Evolutionary conservation across 495 filamentous ascomycete genomes (phyloP), one percentile per base, ranked within the genome.

Genomic region (Penicillium malachiteum): DNA sequence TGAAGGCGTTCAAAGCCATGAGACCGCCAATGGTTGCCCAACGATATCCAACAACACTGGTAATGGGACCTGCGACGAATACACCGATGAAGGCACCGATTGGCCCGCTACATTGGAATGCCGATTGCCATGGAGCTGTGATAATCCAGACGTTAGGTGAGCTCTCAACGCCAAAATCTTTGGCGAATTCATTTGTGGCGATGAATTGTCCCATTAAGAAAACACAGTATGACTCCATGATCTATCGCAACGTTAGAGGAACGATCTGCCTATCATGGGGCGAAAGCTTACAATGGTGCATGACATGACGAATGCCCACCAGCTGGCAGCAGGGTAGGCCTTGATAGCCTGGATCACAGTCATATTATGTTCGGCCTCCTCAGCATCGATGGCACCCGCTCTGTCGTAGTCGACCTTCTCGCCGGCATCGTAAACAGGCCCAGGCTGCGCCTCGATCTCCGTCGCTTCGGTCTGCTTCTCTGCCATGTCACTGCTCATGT

Each of bases 41-140:
- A 5, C 73, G 64, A 58, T 87, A 87, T 0, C 86, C 86, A 54
- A 85, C 86, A 3, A 74, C 69, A 48, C 87, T 85, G 1, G 81
- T 83, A 32, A 85, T 72, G 57, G 67, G 81, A 54, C 86, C 86
- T 55, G 86, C 87, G 61, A 86, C 72, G 47, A 85, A 39, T 21
- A 89, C 71, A 47, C 86, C 86, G 49, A 89, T 78, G 33, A 88
- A 79, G 60, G 86, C 83, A 21, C 86, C 85, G 54, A 76, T 64
- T 2, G 63, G 59, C 10, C 66, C 70, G 13, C 69, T 84, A 55
- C 87, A 87, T 35, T 75, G 81, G 17, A 89, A 71, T 26, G 83
- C 86, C 3, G 85, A 72, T 57, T 88, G 84, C 86, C 86, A 89
- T 26, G 59, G 38, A 7, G 76, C n/a, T n/a, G n/a, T n/a, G n/a